phyloP scores from a whole-genome alignment of 192 early-diverging fungal genomes.

The Coemansia sp. region DNA sequence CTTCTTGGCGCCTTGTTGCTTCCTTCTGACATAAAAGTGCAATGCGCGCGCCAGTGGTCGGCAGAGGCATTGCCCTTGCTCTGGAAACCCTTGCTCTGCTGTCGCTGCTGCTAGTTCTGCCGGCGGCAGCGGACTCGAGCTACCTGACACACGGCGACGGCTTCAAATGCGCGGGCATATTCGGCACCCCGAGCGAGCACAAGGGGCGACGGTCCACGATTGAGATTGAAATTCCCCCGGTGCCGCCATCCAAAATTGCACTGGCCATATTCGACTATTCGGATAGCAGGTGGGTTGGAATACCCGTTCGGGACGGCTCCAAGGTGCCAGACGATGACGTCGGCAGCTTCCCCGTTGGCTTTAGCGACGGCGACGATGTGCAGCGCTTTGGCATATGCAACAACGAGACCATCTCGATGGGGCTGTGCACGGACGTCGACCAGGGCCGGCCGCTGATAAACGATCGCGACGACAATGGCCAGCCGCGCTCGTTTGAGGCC shows the following conservation, averaged over 20 bases:
- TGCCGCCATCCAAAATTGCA: slow-evolving; percentile 36
- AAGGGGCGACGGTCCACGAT: slow-evolving; percentile 23
- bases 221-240: slow-evolving; percentile 35
- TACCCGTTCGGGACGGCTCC: slow-evolving; percentile 30
- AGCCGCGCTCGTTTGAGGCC: slow-evolving; percentile 29
- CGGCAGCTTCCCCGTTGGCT: slow-evolving; percentile 2
- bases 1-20: background rate
- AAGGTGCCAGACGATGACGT: slow-evolving; percentile 27
- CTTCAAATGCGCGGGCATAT: slow-evolving; percentile 43
- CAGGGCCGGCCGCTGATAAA: slow-evolving; percentile 55
- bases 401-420: slow-evolving; percentile 48
- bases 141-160: slow-evolving; percentile 40
- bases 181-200: slow-evolving; percentile 12
- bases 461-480: slow-evolving; percentile 29
- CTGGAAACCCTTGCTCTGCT: too few species aligned
- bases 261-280: slow-evolving; percentile 36
- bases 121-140: slow-evolving; percentile 15
- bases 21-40: too few species aligned
- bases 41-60: background rate
- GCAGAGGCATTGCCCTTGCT: background rate
- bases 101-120: background rate
- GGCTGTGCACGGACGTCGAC: slow-evolving; percentile 50
- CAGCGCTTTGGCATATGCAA: slow-evolving; percentile 50
- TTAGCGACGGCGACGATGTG: slow-evolving; percentile 1
- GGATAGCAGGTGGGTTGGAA: slow-evolving; percentile 40